Evolutionary conservation across 257 asterid genomes (phyloP).

Genomic region (Ligustrum vulgare): DNA sequence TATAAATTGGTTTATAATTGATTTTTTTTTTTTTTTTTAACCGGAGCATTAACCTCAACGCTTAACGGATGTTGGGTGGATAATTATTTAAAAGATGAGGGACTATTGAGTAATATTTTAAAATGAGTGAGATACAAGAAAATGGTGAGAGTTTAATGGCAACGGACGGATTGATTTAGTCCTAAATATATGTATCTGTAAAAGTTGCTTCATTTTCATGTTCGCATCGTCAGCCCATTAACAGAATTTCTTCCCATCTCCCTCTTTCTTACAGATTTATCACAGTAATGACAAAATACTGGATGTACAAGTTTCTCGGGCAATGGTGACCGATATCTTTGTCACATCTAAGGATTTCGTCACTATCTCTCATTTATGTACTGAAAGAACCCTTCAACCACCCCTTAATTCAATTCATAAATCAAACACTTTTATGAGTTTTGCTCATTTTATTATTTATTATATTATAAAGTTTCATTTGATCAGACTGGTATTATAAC

Average conservation of each 20-base stretch:
- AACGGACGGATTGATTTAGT: too few species aligned
- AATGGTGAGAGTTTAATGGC: too few species aligned
- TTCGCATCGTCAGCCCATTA: neutral
- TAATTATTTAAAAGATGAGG: too few species aligned
- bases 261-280: neutral
- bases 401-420: neutral
- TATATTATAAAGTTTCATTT: neutral
- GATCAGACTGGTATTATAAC: neutral
- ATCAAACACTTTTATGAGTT: neutral
- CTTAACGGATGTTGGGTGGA: too few species aligned
- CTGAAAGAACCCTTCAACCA: neutral
- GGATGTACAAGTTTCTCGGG: constrained; percentile 11
- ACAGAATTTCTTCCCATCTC: neutral
- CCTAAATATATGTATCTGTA: neutral
- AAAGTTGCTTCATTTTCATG: constrained; percentile 13
- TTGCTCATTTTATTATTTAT: too few species aligned
- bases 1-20: too few species aligned
- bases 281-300: neutral
- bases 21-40: too few species aligned
- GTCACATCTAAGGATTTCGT: constrained; percentile 22
- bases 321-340: constrained; percentile 12
- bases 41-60: too few species aligned
- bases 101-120: too few species aligned
- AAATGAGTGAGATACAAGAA: too few species aligned
- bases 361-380: constrained; percentile 3